Percentiles rank a stretch among this genome's conserved stretches.
phyloP scores from a whole-genome alignment of 495 filamentous ascomycete genomes.

The Rhizodiscina lignyota region DNA sequence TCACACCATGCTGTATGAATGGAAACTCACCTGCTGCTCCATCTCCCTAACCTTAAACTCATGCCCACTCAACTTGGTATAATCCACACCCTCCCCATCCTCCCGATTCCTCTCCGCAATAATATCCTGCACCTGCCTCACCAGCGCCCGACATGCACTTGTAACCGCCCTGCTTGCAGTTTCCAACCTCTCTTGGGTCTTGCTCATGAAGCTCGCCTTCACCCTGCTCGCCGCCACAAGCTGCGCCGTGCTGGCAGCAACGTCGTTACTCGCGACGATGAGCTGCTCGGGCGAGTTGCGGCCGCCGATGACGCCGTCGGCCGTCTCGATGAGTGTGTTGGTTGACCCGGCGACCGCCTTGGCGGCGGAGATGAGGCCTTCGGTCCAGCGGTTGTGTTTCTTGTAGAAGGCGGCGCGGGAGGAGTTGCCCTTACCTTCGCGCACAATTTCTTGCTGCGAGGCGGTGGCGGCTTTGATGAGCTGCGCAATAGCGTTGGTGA shows the following conservation, averaged over 20 bases:
- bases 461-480: slow-evolving; percentile 91
- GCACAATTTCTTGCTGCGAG: slow-evolving; percentile 95
- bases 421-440: slow-evolving; percentile 74
- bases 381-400: slow-evolving; percentile 96
- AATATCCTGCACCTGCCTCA: slow-evolving; percentile 86
- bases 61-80: slow-evolving; percentile 67
- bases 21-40: slow-evolving; percentile 83
- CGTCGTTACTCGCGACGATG: slow-evolving; percentile 93
- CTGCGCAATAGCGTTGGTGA: slow-evolving; percentile 90
- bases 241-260: slow-evolving; percentile 88
- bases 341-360: slow-evolving; percentile 88
- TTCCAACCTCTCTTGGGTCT: slow-evolving; percentile 84
- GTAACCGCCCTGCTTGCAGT: slow-evolving; percentile 86
- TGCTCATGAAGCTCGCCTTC: slow-evolving; percentile 95
- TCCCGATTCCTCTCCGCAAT: slow-evolving; percentile 71
- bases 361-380: slow-evolving; percentile 89
- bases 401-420: slow-evolving; percentile 97
- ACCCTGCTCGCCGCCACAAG: slow-evolving; percentile 89
- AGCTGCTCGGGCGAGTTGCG: slow-evolving; percentile 91
- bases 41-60: slow-evolving; percentile 98
- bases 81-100: slow-evolving; percentile 72
- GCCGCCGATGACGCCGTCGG: slow-evolving; percentile 82
- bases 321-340: slow-evolving; percentile 92
- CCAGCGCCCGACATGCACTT: slow-evolving; percentile 67
- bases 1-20: background rate